Percentiles rank a stretch among this genome's conserved stretches.
Conservation (phyloP, 1,139 yeast species). For the Casaregolazyma suthepensis region DNA sequence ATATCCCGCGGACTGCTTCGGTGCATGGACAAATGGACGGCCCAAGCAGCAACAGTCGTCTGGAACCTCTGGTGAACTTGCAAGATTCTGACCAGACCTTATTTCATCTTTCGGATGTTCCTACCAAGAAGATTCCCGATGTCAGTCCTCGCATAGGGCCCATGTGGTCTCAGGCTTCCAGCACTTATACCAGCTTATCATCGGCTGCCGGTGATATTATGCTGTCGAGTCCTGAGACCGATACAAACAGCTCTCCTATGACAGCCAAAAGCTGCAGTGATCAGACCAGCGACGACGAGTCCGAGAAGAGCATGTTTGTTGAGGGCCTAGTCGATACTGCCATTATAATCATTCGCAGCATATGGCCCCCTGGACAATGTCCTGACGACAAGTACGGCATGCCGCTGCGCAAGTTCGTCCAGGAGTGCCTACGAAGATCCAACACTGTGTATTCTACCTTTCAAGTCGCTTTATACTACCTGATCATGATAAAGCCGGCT, state of each 20-base stretch:
- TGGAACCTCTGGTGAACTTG: neutral
- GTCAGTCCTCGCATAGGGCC: neutral
- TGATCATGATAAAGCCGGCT: constrained; percentile 42
- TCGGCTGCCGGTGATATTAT: neutral
- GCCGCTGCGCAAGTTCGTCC: constrained; percentile 43
- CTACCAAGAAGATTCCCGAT: neutral
- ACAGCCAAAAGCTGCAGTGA: neutral
- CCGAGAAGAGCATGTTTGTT: constrained; percentile 23
- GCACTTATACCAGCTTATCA: neutral
- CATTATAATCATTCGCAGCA: constrained; percentile 30
- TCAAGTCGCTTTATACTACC: constrained; percentile 60
- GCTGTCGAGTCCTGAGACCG: neutral
- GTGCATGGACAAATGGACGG: neutral
- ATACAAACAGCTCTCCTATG: neutral
- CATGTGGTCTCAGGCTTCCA: neutral
- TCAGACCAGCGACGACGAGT: neutral
- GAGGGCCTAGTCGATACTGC: constrained; percentile 34
- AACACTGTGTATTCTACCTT: constrained; percentile 60
- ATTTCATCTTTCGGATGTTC: neutral
- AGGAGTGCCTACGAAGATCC: constrained; percentile 63
- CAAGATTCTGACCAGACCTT: neutral
- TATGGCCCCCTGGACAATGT: constrained; percentile 28
- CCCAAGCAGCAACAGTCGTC: neutral
- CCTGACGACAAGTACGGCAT: constrained; percentile 20
- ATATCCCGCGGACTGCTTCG: neutral